Base-by-base conservation (phyloP, 2,329 filamentous ascomycete genomes). In the Fusarium sterilihyphosum region DNA sequence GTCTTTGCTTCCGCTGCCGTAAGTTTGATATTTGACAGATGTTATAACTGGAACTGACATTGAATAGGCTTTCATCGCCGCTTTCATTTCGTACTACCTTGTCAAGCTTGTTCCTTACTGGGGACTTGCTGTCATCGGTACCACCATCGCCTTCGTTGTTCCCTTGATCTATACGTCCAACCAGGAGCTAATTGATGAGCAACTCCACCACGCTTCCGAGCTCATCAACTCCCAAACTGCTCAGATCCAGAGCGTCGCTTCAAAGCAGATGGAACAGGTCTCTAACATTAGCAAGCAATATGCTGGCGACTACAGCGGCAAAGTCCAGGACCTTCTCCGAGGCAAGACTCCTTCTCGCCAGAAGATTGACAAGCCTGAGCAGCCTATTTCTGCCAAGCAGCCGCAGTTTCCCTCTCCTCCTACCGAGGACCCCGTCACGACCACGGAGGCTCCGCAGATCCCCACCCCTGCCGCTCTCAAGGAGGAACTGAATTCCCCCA, bases 61-160 rank as follows among this genome's bases (percentile, higher is more conserved):
- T 13, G 18, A 8, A 6, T 57, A 92, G 90, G 88, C 90, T 65
- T 89, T 88, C 72, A 58, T 91, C 60, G 85, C 85, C 70, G 87
- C 91, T 54, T 91, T 93, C 82, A 73, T 92, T 72, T 91, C 91
- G 31, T 93, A 93, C 84, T 90, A 88, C 81, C 86, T 93, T 44
- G 88, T 92, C 82, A 93, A 92, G 86, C 84, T 93, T 70, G 88
- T 93, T 54, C 91, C 91, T 41, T 88, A 92, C 85, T 93, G 91
- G 91, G 91, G 90, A 41, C 88, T 93, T 73, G 85, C 90, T 53
- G 82, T 93, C 73, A 85, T 92, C 76, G 84, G 83, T 73, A 89
- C 89, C 67, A 89, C 89, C 18, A 81, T 89, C 57, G 79, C 88
- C 67, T 93, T 93, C 85, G 85, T 91, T 67, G 86, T 85, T 18